These are phyloP conservation scores for Mycena capillaripes DNA, from an alignment of 768 basidiomycete genomes.

Conservation along the genomic window DNA sequence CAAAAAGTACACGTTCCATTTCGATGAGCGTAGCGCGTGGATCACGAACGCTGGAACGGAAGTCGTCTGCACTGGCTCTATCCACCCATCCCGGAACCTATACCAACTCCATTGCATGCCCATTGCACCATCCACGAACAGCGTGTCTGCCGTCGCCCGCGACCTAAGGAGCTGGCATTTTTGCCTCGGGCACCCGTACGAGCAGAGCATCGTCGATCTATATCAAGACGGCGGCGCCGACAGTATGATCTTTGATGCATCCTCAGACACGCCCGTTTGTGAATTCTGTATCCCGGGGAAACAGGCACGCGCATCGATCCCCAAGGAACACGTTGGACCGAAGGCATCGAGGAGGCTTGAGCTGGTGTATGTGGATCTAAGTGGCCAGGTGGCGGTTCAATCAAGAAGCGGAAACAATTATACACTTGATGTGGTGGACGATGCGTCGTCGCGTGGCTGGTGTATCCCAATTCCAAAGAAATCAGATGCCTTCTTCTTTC, in stretches of 20 bases:
- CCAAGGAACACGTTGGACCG: slow-evolving; percentile 39
- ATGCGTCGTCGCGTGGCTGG: slow-evolving; percentile 47
- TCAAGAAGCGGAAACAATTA: slow-evolving; percentile 45
- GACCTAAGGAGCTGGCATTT: slow-evolving; percentile 2
- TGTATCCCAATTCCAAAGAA: slow-evolving; percentile 49
- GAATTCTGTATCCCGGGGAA: slow-evolving; percentile 53
- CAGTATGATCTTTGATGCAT: not conserved
- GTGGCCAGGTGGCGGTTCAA: slow-evolving; percentile 38
- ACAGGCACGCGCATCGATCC: slow-evolving; percentile 49
- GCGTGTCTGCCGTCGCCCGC: not conserved
- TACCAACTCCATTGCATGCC: slow-evolving; percentile 1
- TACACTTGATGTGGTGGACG: slow-evolving; percentile 52
- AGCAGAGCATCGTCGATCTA: not conserved
- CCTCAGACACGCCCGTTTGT: not conserved
- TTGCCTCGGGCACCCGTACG: not conserved
- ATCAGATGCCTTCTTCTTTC: slow-evolving; percentile 35
- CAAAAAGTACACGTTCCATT: not conserved
- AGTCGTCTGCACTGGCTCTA: not conserved
- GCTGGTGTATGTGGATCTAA: slow-evolving; percentile 49
- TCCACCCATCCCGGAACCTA: slow-evolving; percentile 1
- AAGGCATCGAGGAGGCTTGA: slow-evolving; percentile 44
- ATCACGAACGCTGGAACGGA: not conserved
- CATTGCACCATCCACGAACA: not conserved
- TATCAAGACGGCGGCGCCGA: not conserved
- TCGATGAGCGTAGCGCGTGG: not conserved